Conservation (phyloP, 2,329 filamentous ascomycete species). For the Emmonsiellopsis sp. region DNA sequence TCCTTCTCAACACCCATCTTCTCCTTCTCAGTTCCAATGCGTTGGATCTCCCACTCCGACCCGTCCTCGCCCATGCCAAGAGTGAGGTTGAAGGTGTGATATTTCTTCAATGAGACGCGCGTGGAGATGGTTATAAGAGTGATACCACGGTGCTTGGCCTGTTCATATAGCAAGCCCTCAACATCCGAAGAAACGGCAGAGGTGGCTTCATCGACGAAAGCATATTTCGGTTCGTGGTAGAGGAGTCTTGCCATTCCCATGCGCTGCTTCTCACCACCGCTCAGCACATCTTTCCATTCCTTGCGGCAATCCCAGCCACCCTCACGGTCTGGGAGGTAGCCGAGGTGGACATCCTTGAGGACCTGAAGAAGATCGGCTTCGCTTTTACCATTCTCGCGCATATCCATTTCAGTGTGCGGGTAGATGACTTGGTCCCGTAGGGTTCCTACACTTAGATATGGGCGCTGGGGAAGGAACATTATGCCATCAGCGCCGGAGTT, state of each 20-base stretch:
- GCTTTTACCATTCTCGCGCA: conserved; percentile 68
- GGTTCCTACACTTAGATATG: conserved; percentile 85
- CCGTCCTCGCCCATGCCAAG: conserved; percentile 71
- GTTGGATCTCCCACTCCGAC: conserved; percentile 86
- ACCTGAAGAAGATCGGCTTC: conserved; percentile 70
- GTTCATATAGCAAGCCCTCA: conserved; percentile 86
- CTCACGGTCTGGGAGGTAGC: conserved; percentile 83
- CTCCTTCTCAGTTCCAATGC: conserved; percentile 87
- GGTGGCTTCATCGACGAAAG: conserved; percentile 91
- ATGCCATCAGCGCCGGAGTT: conserved; percentile 76
- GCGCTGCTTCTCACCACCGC: conserved; percentile 92
- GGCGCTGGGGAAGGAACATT: conserved; percentile 94
- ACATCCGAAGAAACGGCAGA: conserved; percentile 91
- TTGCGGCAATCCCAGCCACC: conserved; percentile 95
- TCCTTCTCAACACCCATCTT: conserved; percentile 91
- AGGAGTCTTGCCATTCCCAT: conserved; percentile 83
- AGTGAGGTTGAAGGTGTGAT: conserved; percentile 84
- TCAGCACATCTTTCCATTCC: conserved; percentile 98
- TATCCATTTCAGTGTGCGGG: conserved; percentile 87
- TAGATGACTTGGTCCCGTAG: conserved; percentile 97
- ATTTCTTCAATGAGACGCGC: conserved; percentile 85
- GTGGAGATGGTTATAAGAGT: conserved; percentile 96
- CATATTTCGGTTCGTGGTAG: conserved; percentile 92
- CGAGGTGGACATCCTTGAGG: conserved; percentile 73
- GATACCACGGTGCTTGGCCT: conserved; percentile 84